These are phyloP conservation scores for Protomyces pachydermus DNA, from an alignment of 1,139 yeast species.

Conservation along the genomic window DNA sequence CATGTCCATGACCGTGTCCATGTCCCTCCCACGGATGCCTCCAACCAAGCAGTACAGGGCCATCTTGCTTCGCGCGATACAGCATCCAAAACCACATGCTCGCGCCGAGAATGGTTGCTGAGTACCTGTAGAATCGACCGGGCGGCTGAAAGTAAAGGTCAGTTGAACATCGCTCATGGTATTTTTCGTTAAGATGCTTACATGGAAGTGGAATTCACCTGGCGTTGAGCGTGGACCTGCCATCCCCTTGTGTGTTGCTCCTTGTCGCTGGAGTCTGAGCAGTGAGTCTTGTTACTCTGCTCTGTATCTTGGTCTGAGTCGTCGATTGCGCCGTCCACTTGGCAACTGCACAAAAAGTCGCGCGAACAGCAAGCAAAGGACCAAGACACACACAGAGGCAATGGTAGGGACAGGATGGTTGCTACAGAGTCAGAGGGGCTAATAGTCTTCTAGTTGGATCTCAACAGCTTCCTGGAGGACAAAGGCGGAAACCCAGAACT, in stretches of 20 bases:
- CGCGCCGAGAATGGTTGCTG: slow-evolving; percentile 55
- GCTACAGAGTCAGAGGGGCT: neutral
- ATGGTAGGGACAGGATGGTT: neutral
- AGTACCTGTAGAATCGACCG: slow-evolving; percentile 14
- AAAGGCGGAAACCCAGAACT: slow-evolving; percentile 63
- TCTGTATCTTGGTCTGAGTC: neutral
- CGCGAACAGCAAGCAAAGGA: neutral
- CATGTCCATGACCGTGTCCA: slow-evolving; percentile 23
- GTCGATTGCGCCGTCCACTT: neutral
- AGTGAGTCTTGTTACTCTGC: neutral
- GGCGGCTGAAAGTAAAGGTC: slow-evolving; percentile 10
- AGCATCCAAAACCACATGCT: slow-evolving; percentile 85
- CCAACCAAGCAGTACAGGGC: slow-evolving; percentile 39
- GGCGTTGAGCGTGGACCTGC: slow-evolving; percentile 12
- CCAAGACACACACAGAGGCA: neutral
- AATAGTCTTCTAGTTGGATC: slow-evolving; percentile 18
- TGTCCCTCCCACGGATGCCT: slow-evolving; percentile 28
- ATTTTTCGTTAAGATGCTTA: neutral
- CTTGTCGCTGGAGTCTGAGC: neutral
- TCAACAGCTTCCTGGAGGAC: slow-evolving; percentile 26
- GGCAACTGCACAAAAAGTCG: neutral
- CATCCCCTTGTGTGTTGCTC: neutral
- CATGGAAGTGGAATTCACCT: slow-evolving; percentile 24
- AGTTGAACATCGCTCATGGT: neutral
- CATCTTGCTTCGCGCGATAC: slow-evolving; percentile 58